phyloP scores from a whole-genome alignment of 192 early-diverging fungal genomes.

The Phycomyces blakesleeanus region DNA sequence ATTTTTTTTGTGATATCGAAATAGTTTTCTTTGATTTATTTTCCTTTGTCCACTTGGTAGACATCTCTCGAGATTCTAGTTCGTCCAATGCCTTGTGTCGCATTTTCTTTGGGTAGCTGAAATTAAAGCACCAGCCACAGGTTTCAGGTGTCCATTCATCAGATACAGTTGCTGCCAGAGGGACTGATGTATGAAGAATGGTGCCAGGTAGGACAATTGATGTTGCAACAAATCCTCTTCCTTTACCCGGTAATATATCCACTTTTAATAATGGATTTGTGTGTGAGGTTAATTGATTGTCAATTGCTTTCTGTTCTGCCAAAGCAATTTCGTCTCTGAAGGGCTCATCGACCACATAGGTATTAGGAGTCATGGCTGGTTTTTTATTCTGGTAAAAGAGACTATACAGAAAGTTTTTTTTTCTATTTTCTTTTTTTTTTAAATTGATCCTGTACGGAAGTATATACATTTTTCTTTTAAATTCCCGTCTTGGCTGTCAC shows the following conservation, averaged over 20 bases:
- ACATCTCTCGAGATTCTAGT: background rate
- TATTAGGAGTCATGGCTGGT: too few species aligned
- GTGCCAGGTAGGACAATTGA: conserved; percentile 11
- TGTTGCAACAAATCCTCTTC: conserved; percentile 22
- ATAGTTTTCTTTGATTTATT: background rate
- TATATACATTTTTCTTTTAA: too few species aligned
- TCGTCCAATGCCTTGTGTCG: conserved; percentile 14
- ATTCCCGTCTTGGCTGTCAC: too few species aligned
- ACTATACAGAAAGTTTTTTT: too few species aligned
- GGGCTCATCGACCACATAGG: too few species aligned
- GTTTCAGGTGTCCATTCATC: conserved; percentile 30
- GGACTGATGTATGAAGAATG: conserved; percentile 8
- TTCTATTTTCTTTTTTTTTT: too few species aligned
- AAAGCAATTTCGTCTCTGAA: too few species aligned
- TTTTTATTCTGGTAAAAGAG: too few species aligned
- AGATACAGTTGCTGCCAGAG: conserved; percentile 16
- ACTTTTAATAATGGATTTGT: background rate
- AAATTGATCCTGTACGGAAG: too few species aligned
- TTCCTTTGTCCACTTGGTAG: too few species aligned
- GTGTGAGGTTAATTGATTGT: too few species aligned
- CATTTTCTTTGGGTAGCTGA: conserved; percentile 22
- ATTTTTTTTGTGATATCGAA: conserved; percentile 2
- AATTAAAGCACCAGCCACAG: conserved; percentile 26
- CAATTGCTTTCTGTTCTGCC: too few species aligned
- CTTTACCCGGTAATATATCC: conserved; percentile 14